phyloP scores from a whole-genome alignment of 352 stramenopile genomes.

The Paralagenidium karlingii region DNA sequence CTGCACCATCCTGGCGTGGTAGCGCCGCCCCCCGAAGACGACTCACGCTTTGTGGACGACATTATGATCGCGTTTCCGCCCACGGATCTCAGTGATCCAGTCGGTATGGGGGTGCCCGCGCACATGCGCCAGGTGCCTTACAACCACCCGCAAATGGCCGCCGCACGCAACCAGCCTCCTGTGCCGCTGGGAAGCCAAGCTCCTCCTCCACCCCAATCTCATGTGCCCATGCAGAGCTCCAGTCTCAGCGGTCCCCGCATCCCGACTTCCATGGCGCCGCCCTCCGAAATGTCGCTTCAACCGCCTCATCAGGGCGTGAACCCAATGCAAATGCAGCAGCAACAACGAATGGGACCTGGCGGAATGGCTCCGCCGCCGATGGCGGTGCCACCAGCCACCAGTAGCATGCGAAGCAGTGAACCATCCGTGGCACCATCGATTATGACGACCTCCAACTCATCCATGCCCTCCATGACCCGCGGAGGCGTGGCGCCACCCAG shows the following conservation, averaged over 20 bases:
- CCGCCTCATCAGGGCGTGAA: no score
- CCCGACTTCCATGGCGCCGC: neutral
- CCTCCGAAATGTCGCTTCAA: no score
- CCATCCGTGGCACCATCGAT: no score
- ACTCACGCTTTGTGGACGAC: slow-evolving; percentile 59
- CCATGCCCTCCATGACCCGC: no score
- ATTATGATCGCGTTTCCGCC: slow-evolving; percentile 46
- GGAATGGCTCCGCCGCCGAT: no score
- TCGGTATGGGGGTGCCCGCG: slow-evolving; percentile 21
- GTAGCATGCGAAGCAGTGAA: no score
- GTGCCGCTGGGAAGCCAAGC: slow-evolving; percentile 11
- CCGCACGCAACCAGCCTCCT: slow-evolving; percentile 22
- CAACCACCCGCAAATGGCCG: slow-evolving; percentile 25
- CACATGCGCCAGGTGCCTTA: slow-evolving; percentile 44
- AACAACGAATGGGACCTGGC: no score
- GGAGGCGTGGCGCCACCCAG: neutral
- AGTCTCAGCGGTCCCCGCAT: neutral
- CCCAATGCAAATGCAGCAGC: no score
- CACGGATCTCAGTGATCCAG: slow-evolving; percentile 23
- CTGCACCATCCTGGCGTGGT: slow-evolving; percentile 39
- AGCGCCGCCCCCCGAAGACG: slow-evolving; percentile 24
- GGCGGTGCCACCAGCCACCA: no score
- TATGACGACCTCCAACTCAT: no score
- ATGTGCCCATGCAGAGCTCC: slow-evolving; percentile 6
- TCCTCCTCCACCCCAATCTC: neutral